Evolutionary conservation across 176 grass and related monocot genomes (phyloP), one percentile per base, ranked within the genome.

Genomic region (Raddia guianensis): DNA sequence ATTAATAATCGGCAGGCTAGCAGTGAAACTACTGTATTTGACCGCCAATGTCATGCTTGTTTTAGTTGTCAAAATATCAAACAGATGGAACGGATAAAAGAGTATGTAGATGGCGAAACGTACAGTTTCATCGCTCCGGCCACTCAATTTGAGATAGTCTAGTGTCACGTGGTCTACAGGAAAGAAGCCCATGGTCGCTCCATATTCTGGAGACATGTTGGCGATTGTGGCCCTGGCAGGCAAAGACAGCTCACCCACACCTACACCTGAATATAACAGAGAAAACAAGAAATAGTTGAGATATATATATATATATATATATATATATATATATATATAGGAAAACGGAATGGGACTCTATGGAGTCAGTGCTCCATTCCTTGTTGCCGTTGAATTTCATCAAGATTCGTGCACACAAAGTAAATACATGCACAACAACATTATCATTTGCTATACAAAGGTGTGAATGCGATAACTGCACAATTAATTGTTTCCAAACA

Each of bases 161-260:
- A 99, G 63, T 49, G 96, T 95, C 21, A 99, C 90, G 35, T 93
- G 88, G 79, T 99, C 92, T 16, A 99, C 96, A 82, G 96, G 92
- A 87, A 95, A 99, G 90, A 99, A 99, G 13, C 96, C 96, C 96
- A 99, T 99, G n/a, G 96, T 99, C 40, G 96, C 96, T 76, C 92
- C 96, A 84, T 95, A 99, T 89, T 99, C 92, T 5, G 92, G 96
- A 59, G 96, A 99, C 96, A 99, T 95, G 83, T 99, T 99, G 32
- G 92, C 96, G 59, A 99, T 99, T 56, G 96, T 99, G 66, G 92
- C 96, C 68, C 90, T 91, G 78, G 95, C 96, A 73, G 92, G 92
- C 53, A 99, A 64, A 74, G 92, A 93, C 44, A 99, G 84, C 80
- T 90, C 81, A 49, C 90, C 75, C 92, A 99, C 95, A 75, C 96